Conservation (phyloP, 2,329 filamentous ascomycete species). For the Madurella fahalii region DNA sequence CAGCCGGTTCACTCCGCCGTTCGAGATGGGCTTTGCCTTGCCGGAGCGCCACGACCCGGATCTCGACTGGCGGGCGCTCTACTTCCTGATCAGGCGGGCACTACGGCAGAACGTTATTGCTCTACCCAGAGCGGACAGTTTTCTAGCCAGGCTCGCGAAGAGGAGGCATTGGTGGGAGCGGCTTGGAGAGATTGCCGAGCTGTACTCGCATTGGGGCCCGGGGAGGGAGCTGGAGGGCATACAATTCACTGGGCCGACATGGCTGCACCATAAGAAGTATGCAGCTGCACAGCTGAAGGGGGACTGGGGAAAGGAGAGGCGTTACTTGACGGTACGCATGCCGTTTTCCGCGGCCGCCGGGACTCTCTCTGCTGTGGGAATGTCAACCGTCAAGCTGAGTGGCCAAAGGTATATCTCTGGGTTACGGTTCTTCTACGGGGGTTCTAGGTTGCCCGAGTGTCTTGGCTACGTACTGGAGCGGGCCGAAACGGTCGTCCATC, state of each 20-base stretch:
- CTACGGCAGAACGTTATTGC: neutral
- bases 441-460: neutral
- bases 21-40: slow-evolving; percentile 15
- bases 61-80: slow-evolving; percentile 12
- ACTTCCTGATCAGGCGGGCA: slow-evolving; percentile 5
- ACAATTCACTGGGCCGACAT: neutral
- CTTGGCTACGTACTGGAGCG: slow-evolving; percentile 5
- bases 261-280: too few relatives aligned
- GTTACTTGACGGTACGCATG: slow-evolving; percentile 2
- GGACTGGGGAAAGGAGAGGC: neutral
- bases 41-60: neutral
- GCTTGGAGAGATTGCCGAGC: neutral
- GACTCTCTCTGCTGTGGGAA: neutral
- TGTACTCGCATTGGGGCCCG: neutral
- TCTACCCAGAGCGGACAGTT: neutral
- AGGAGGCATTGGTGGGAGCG: slow-evolving; percentile 17
- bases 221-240: neutral
- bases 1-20: slow-evolving; percentile 11
- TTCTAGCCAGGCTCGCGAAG: slow-evolving; percentile 5
- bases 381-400: slow-evolving; percentile 8
- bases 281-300: neutral
- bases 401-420: slow-evolving; percentile 7
- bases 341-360: neutral
- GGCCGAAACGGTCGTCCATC: slow-evolving; percentile 4
- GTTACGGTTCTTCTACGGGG: slow-evolving; percentile 1